Evolutionary conservation across 352 stramenopile genomes (phyloP), one percentile per base, ranked within the genome.

Genomic region (Labyrinthula sp.): DNA sequence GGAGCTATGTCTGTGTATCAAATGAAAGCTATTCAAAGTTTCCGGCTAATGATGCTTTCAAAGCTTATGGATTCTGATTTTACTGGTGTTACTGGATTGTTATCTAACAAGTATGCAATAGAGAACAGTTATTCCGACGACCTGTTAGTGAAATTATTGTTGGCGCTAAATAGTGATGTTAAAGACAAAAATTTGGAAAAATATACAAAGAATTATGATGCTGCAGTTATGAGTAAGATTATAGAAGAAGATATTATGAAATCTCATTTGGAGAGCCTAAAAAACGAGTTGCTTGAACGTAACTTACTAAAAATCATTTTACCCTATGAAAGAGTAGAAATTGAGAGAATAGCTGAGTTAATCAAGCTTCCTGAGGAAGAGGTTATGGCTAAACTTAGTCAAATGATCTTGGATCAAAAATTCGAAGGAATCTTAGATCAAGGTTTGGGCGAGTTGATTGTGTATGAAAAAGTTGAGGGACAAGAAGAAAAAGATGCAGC

Each of bases 391-490:
- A 99, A 94, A 67, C 71, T 99, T 18, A 93, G 79, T 41, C 86
- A 97, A 67, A 97, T 99, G 89, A 97, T 99, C 58, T 63, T 99
- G 50, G 89, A 99, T 69, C 83, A 88, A 56, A 96, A 95, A 61
- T 88, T 97, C 61, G 73, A 84, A 43, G 90, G 86, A 31, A 97
- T 95, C 58, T 67, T 99, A 54, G 88, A 97, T 72, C 89, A 99
- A 63, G 89, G 89, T 40, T 90, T 92, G 59, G 90, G 90, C 21
- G 84, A 96, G 57, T 68, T 99, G n/a, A 88, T 97, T 36, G 78
- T 99, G 36, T 60, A 60, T 26, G 47, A 60, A 15, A 45, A 54
- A 23, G 30, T 45, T n/a, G 40, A 56, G 18, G 22, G 38, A 2
- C 31, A 52, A 17, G 20, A 31, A 0, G 47, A 31, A 3, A 48